phyloP scores from a whole-genome alignment of 192 early-diverging fungal genomes.

The Spinellus fusiger region DNA sequence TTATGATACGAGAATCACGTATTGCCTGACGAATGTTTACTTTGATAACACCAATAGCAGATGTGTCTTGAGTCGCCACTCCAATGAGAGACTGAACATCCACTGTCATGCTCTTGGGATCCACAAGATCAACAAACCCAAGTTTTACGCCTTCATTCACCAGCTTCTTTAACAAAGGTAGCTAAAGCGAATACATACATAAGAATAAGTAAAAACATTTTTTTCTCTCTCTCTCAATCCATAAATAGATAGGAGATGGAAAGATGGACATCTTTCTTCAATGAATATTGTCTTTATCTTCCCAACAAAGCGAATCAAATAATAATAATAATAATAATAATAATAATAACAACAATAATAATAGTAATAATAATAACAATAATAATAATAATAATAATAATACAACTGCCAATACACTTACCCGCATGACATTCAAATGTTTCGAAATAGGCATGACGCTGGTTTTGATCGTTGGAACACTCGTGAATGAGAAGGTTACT shows the following conservation, averaged over 20 bases:
- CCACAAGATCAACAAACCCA: slow-evolving; percentile 23
- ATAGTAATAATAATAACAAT: no score
- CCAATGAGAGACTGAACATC: slow-evolving; percentile 20
- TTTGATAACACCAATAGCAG: slow-evolving; percentile 27
- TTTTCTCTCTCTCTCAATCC: no score
- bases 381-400: neutral
- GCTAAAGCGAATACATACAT: neutral
- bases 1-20: neutral
- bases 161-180: slow-evolving; percentile 18
- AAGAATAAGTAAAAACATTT: neutral
- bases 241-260: no score
- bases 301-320: no score
- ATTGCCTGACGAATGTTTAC: slow-evolving; percentile 16
- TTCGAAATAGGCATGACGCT: slow-evolving; percentile 28
- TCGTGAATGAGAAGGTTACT: slow-evolving; percentile 23
- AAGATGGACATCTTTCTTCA: no score
- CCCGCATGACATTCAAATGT: slow-evolving; percentile 27
- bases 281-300: no score
- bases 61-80: slow-evolving; percentile 6
- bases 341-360: no score
- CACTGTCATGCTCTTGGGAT: slow-evolving; percentile 29
- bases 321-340: no score
- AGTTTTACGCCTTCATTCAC: slow-evolving; percentile 26
- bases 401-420: neutral
- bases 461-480: slow-evolving; percentile 19